Evolutionary conservation across 306 rosid genomes (phyloP).

Genomic region (Quercus rubra): DNA sequence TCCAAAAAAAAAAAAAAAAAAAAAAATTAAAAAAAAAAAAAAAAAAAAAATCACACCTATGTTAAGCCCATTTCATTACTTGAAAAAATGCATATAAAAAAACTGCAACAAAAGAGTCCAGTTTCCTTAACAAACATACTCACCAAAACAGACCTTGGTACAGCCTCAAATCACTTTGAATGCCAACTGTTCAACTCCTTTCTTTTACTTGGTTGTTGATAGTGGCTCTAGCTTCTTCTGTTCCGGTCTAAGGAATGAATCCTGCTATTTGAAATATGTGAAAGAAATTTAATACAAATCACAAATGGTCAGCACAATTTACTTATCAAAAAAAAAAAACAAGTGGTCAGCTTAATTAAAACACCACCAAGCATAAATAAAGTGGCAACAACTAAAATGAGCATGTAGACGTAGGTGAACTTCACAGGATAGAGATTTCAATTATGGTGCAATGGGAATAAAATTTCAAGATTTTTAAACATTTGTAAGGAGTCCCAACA

Average conservation of each 20-base stretch:
- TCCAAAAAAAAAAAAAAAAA: not conserved
- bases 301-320: too few species aligned
- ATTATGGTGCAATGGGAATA: not conserved
- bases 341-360: not conserved
- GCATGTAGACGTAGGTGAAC: not conserved
- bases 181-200: not conserved
- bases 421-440: not conserved
- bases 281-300: too few species aligned
- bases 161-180: not conserved
- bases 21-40: not conserved
- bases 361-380: constrained; percentile 1
- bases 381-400: too few species aligned
- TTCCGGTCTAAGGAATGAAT: constrained; percentile 49
- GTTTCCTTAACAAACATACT: not conserved
- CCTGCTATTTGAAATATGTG: constrained; percentile 34
- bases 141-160: not conserved
- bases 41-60: not conserved
- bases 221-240: constrained; percentile 35
- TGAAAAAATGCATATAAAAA: not conserved
- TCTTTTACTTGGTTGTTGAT: constrained; percentile 38
- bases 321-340: not conserved
- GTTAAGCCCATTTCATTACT: not conserved
- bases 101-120: not conserved
- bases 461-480: not conserved
- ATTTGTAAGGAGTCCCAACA: not conserved